phyloP scores from a whole-genome alignment of 1,139 yeast genomes.

The Geotrichum fermentans region DNA sequence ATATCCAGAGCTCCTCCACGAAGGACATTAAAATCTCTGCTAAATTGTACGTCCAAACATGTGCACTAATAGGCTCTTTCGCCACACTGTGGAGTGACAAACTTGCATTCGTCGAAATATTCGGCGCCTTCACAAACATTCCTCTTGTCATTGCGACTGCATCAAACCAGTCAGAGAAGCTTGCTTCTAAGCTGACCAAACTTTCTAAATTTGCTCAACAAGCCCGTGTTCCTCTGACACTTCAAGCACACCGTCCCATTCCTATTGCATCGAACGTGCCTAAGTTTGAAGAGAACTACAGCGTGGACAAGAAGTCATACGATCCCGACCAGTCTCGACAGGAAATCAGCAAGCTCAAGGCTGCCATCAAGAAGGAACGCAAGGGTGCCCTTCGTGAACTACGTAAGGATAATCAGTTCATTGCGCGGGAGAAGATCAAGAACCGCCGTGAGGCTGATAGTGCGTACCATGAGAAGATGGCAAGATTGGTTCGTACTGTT shows the following conservation, averaged over 20 bases:
- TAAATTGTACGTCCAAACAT: slow-evolving; percentile 14
- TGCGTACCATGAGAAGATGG: slow-evolving; percentile 86
- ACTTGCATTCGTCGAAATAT: slow-evolving; percentile 57
- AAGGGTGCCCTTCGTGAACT: slow-evolving; percentile 84
- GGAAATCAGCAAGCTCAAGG: slow-evolving; percentile 75
- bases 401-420: slow-evolving; percentile 81
- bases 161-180: slow-evolving; percentile 14
- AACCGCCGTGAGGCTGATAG: slow-evolving; percentile 71
- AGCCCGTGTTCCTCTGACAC: slow-evolving; percentile 66
- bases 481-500: slow-evolving; percentile 75
- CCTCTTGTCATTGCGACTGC: slow-evolving; percentile 11
- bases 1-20: neutral
- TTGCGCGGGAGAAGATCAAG: slow-evolving; percentile 76
- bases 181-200: slow-evolving; percentile 43
- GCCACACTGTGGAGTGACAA: slow-evolving; percentile 57
- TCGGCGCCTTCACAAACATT: slow-evolving; percentile 38
- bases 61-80: slow-evolving; percentile 12
- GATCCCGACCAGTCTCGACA: slow-evolving; percentile 78
- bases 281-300: slow-evolving; percentile 90
- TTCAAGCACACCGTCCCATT: slow-evolving; percentile 82
- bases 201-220: slow-evolving; percentile 47
- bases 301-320: slow-evolving; percentile 89
- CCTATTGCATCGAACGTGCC: slow-evolving; percentile 86
- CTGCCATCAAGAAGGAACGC: slow-evolving; percentile 84
- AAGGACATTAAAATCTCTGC: slow-evolving; percentile 7